Conservation (phyloP, 495 filamentous ascomycete genomes). For the Achaetomiella virescens region DNA sequence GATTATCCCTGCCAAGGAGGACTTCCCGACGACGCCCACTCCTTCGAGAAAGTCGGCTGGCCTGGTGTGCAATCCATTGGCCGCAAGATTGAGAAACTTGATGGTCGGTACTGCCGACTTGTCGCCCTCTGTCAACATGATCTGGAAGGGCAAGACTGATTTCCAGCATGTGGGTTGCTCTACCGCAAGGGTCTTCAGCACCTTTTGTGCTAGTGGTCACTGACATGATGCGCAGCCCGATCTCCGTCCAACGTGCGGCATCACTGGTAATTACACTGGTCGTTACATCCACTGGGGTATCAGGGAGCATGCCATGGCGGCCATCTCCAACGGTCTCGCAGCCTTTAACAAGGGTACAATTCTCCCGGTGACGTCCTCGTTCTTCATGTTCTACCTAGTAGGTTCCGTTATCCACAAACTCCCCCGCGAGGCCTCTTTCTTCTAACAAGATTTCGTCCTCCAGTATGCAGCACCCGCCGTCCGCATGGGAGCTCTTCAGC, state of each 20-base stretch:
- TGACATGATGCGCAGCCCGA: background rate
- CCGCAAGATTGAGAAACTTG: conserved; percentile 39
- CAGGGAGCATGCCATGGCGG: conserved; percentile 50
- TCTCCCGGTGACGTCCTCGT: conserved; percentile 47
- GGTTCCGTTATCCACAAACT: background rate
- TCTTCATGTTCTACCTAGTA: conserved; percentile 57
- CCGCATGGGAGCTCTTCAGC: conserved; percentile 54
- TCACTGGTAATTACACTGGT: conserved; percentile 45
- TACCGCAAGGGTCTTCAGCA: no score
- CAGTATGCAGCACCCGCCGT: conserved; percentile 50
- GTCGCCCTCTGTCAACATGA: conserved; percentile 52
- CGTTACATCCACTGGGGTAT: conserved; percentile 51
- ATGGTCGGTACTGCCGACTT: conserved; percentile 58
- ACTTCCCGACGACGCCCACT: conserved; percentile 31
- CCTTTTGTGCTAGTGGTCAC: background rate
- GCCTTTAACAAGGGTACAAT: conserved; percentile 46
- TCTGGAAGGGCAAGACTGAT: conserved; percentile 38
- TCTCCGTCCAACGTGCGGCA: conserved; percentile 39
- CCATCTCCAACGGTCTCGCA: conserved; percentile 50
- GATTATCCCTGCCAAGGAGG: conserved; percentile 36
- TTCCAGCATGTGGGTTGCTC: conserved; percentile 1
- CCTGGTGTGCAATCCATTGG: background rate
- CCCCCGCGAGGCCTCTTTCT: background rate
- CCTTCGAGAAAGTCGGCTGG: background rate
- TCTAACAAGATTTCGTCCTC: background rate